These are phyloP conservation scores for Aspergillus incahuasiensis DNA, from an alignment of 495 filamentous ascomycete genomes.

Conservation along the genomic window DNA sequence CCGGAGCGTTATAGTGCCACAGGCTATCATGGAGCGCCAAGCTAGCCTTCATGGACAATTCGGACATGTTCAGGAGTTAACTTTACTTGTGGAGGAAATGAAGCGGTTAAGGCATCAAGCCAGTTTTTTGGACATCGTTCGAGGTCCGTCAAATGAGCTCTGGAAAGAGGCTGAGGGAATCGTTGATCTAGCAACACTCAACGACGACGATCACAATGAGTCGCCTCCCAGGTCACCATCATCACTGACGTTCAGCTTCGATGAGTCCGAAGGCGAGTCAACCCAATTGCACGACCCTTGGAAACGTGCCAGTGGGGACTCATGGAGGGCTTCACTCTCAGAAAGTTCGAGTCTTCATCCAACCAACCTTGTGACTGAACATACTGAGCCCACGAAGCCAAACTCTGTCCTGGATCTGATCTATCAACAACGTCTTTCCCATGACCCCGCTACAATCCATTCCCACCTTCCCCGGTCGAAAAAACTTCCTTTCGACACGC, in stretches of 20 bases:
- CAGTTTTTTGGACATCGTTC: slow-evolving; percentile 58
- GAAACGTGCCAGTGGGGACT: slow-evolving; percentile 34
- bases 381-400: slow-evolving; percentile 54
- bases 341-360: slow-evolving; percentile 17
- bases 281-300: slow-evolving; percentile 27
- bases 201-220: slow-evolving; percentile 61
- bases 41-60: slow-evolving; percentile 81
- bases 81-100: slow-evolving; percentile 73
- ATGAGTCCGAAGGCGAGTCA: slow-evolving; percentile 59
- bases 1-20: slow-evolving; percentile 66
- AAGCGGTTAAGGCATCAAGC: slow-evolving; percentile 64
- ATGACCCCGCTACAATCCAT: slow-evolving; percentile 42
- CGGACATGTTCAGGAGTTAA: slow-evolving; percentile 80
- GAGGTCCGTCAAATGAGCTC: slow-evolving; percentile 56
- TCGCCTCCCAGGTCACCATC: slow-evolving; percentile 48
- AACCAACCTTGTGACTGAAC: slow-evolving; percentile 19
- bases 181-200: slow-evolving; percentile 76
- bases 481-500: slow-evolving; percentile 89
- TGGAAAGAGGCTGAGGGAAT: slow-evolving; percentile 89
- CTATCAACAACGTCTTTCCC: slow-evolving; percentile 57
- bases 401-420: slow-evolving; percentile 80
- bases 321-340: slow-evolving; percentile 29
- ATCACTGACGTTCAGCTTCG: slow-evolving; percentile 50
- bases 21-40: slow-evolving; percentile 78
- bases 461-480: slow-evolving; percentile 49